phyloP scores from a whole-genome alignment of 129 eudicot genomes.

The Chrysanthemum makinoi region DNA sequence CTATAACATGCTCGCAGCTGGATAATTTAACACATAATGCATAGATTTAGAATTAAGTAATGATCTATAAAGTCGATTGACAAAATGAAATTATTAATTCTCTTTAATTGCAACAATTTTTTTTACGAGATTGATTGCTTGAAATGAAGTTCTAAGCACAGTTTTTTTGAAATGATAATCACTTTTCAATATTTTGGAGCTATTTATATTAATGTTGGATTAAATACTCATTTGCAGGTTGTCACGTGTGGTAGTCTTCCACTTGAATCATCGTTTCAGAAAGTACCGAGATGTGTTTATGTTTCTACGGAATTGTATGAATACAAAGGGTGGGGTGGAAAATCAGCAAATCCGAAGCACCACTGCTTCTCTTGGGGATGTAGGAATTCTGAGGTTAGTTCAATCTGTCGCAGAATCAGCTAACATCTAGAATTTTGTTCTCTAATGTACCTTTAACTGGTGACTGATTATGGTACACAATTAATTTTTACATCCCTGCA shows the following conservation, averaged over 20 bases:
- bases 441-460: not conserved
- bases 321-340: constrained; percentile 84
- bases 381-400: constrained; percentile 84
- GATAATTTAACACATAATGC: not conserved
- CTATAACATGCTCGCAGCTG: not conserved
- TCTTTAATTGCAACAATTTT: no score
- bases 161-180: not conserved
- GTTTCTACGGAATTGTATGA: constrained; percentile 86
- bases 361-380: constrained; percentile 87
- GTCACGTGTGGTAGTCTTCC: constrained; percentile 98
- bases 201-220: no score
- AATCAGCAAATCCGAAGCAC: constrained; percentile 74
- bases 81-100: not conserved
- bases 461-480: not conserved
- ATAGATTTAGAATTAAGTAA: not conserved
- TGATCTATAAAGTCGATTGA: not conserved
- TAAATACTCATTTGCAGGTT: constrained; percentile 42
- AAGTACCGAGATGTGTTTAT: constrained; percentile 75
- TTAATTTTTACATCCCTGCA: not conserved
- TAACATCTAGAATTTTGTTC: not conserved
- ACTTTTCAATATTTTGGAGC: no score
- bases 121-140: not conserved
- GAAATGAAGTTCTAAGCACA: not conserved
- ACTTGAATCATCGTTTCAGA: constrained; percentile 91
- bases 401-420: not conserved